Conservation (phyloP, 345 rosid genomes). For the Acer saccharum region DNA sequence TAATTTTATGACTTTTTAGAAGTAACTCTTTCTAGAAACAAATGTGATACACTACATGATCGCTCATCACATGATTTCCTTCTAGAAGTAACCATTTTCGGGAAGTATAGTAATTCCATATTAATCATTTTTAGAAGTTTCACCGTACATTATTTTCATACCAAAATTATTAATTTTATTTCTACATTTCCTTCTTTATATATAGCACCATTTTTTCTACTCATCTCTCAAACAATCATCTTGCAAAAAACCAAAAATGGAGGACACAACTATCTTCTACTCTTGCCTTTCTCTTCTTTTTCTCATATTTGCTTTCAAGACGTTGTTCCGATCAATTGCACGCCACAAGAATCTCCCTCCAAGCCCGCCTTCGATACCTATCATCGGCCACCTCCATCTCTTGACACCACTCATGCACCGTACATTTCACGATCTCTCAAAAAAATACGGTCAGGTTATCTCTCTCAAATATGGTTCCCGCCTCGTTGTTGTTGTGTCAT, state of each 20-base stretch:
- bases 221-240: too few relatives aligned
- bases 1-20: too few relatives aligned
- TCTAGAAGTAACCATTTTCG: too few relatives aligned
- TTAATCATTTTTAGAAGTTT: too few relatives aligned
- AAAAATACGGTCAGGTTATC: conserved; percentile 42
- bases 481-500: conserved; percentile 34
- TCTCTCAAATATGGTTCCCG: conserved; percentile 44
- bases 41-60: too few relatives aligned
- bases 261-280: conserved; percentile 2
- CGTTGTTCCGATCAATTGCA: conserved; percentile 1
- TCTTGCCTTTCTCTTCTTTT: not conserved
- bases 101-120: too few relatives aligned
- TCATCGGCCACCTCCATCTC: conserved; percentile 51
- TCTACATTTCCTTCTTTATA: too few relatives aligned
- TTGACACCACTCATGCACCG: conserved; percentile 32
- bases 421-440: conserved; percentile 24
- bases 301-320: conserved; percentile 14
- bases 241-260: not conserved
- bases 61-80: too few relatives aligned
- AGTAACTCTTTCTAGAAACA: too few relatives aligned
- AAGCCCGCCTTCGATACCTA: conserved; percentile 38
- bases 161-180: too few relatives aligned
- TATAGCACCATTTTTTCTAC: too few relatives aligned
- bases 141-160: too few relatives aligned
- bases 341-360: conserved; percentile 37